Evolutionary conservation across 202 grass and related monocot genomes (phyloP), one percentile per base, ranked within the genome.

Genomic region (Zoysia matrella): DNA sequence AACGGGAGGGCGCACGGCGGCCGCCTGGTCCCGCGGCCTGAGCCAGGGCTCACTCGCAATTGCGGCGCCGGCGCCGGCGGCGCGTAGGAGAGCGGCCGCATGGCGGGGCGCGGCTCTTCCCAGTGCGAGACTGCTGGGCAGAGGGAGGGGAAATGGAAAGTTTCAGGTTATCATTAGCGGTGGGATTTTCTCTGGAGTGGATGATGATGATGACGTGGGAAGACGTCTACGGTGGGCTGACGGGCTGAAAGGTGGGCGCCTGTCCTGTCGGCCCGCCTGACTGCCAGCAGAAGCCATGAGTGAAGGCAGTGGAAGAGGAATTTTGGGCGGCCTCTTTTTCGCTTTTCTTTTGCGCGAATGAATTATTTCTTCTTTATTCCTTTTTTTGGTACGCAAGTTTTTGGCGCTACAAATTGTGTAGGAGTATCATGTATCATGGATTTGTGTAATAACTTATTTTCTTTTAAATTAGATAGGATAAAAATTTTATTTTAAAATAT

Each of bases 81-180:
- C 18, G 15, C 48, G 49, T 73, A 85, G 43, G 86, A 78, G 52
- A 94, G 79, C 16, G 81, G 89, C 44, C 75, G 81, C 92, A 91
- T 92, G 67, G 69, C 51, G 3, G 80, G 47, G 69, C 8, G 46
- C 18, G 11, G 43, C 71, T n/a, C 30, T 69, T 41, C 84, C 48
- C 7, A n/a, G 52, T 57, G 52, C 60, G 39, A 30, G 22, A 63
- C 30, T 63, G 60, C 57, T 22, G 57, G 8, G 30, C 44, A 52
- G 62, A 47, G 45, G 3, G 6, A 63, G 65, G 50, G 66, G 41
- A 10, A 46, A 10, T 8, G 2, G 18, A 8, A 15, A 55, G 60
- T 53, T 48, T 71, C 4, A 3, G 49, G 46, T 69, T 15, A 43
- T 36, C 48, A 63, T 78, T 8, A 67, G 60, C 52, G 52, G 77